Evolutionary conservation across 352 stramenopile species (phyloP).

Genomic region (Phytopythium vexans): DNA sequence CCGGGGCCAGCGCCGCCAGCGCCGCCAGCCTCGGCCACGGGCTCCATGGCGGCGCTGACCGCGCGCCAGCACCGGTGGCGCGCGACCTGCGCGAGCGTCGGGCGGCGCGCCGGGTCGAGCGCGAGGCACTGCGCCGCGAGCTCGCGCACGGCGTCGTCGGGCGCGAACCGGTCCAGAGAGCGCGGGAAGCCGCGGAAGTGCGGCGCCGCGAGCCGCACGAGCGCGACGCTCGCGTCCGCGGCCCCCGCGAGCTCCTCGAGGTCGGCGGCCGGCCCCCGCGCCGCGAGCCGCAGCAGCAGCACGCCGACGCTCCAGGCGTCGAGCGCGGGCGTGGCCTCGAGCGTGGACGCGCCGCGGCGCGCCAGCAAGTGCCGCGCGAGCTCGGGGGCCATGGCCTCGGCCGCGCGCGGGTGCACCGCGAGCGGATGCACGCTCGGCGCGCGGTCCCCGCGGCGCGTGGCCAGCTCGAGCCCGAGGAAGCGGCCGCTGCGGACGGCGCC

Average conservation of each 20-base stretch:
- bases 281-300: constrained; percentile 23
- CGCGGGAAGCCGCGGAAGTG: constrained; percentile 36
- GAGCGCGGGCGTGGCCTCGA: constrained; percentile 27
- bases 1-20: no score
- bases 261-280: background rate
- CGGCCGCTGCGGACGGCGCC: constrained; percentile 7
- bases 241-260: background rate
- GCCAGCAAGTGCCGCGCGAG: constrained; percentile 18
- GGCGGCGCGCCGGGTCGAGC: constrained; percentile 26
- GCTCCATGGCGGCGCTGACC: background rate
- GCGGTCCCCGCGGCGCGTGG: constrained; percentile 23
- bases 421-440: constrained; percentile 8
- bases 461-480: constrained; percentile 49
- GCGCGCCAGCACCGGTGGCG: constrained; percentile 32
- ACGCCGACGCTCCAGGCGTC: constrained; percentile 66
- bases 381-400: constrained; percentile 48
- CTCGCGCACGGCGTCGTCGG: constrained; percentile 38
- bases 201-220: constrained; percentile 24
- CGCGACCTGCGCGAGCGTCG: constrained; percentile 32
- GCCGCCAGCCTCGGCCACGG: background rate
- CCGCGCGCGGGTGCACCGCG: constrained; percentile 7
- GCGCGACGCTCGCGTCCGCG: constrained; percentile 10
- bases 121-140: constrained; percentile 42
- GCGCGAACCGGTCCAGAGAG: constrained; percentile 47
- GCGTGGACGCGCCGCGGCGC: background rate